phyloP scores from a whole-genome alignment of 202 grass and related monocot species.

The Eragrostis tef region DNA sequence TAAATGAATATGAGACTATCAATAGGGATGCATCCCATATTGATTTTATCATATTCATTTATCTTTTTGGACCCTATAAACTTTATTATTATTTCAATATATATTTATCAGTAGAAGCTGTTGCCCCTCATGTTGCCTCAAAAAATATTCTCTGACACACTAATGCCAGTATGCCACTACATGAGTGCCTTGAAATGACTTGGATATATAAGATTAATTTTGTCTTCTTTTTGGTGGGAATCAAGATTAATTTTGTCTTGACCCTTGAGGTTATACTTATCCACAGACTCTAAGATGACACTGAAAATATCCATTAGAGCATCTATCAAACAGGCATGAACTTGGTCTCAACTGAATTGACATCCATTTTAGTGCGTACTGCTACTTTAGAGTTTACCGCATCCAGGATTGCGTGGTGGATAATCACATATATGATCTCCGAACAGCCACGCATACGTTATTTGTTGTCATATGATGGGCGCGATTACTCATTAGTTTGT shows the following conservation, averaged over 20 bases:
- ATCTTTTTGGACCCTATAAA: too few relatives aligned
- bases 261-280: slow-evolving; percentile 36
- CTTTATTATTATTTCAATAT: too few relatives aligned
- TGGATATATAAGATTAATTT: slow-evolving; percentile 9
- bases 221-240: too few relatives aligned
- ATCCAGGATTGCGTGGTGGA: slow-evolving; percentile 25
- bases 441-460: not conserved
- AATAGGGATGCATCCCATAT: too few relatives aligned
- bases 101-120: too few relatives aligned
- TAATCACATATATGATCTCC: not conserved
- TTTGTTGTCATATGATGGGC: not conserved
- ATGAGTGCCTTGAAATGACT: not conserved
- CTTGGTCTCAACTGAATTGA: not conserved
- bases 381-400: not conserved
- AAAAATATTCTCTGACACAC: too few relatives aligned
- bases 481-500: not conserved
- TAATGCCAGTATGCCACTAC: not conserved
- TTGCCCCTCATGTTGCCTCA: too few relatives aligned
- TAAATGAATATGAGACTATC: too few relatives aligned
- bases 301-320: slow-evolving; percentile 27
- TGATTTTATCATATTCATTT: too few relatives aligned
- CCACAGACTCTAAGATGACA: slow-evolving; percentile 12
- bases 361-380: not conserved
- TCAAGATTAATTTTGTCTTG: slow-evolving; percentile 10
- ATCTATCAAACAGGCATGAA: slow-evolving; percentile 13